Evolutionary conservation across 768 basidiomycete genomes (phyloP), one percentile per base, ranked within the genome.

Genomic region (Calocybe cyanea): DNA sequence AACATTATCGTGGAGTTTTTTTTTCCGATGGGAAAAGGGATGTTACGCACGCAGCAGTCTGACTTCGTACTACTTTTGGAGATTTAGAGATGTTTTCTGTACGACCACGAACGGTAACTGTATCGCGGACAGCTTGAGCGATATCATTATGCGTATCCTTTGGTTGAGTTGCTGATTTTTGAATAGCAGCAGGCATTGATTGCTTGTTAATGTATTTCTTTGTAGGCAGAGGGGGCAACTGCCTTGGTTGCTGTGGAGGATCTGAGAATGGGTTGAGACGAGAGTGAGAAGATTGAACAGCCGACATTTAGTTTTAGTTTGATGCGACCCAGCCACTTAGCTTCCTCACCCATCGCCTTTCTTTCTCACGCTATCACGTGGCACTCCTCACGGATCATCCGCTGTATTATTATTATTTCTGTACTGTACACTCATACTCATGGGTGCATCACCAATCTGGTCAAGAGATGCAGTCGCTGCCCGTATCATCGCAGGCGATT

Each of bases 401-500:
- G n/a, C n/a, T n/a, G n/a, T n/a, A n/a, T n/a, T n/a, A n/a, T n/a
- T n/a, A n/a, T n/a, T n/a, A n/a, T n/a, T n/a, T n/a, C n/a, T 40
- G 35, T 46, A 42, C 37, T 14, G 37, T 37, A 45, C 44, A 45
- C 36, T 23, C 43, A 43, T 19, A 17, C 17, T 23, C 40, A 67
- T 65, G 65, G 51, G 60, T 42, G 49, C 60, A 15, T 56, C 60
- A 38, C 49, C 50, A 20, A 43, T 59, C 43, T 71, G 65, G 64
- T 45, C 63, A 28, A 60, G 71, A 18, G 74, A 78, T 21, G 70
- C 78, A 37, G 71, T 94, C 54, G 85, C 84, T 8, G 61, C 67
- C 4, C 80, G 80, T 57, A 87, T 95, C 57, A 76, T 90, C 60
- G 69, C 70, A 2, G 93, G 92, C 38, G 82, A 90, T 46, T 64